Evolutionary conservation across 176 grass and related monocot genomes (phyloP), one percentile per base, ranked within the genome.

Genomic region (Bonia amplexicaulis): DNA sequence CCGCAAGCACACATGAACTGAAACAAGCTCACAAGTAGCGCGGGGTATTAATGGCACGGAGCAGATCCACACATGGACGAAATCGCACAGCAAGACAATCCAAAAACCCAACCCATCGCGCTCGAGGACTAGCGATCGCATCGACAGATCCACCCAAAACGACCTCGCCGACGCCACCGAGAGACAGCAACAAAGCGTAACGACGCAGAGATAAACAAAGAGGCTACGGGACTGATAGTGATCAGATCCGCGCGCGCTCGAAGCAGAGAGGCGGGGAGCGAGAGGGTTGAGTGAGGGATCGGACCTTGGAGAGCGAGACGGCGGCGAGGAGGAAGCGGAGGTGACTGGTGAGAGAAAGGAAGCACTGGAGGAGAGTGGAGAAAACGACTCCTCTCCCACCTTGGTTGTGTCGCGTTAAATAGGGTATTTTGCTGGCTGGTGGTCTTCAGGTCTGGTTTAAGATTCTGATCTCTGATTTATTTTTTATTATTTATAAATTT

Each of bases 281-380:
- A 12, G 47, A 54, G 22, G 31, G 22, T 0, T 1, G 31, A 7
- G 48, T 1, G 63, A 35, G 65, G 29, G 35, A 47, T 82, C 80
- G n/a, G 53, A 83, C 69, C 80, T 83, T 83, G 69, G 40, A 6
- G 53, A 37, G 80, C 25, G 69, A 44, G 66, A 33, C 17, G 63
- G 45, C 27, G 37, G 6, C 4, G 47, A 54, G 37, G 80, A 55
- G 39, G 66, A 19, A 5, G 65, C 79, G n/a, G 45, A 23, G 66
- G 51, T 44, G 37, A 25, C 46, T 0, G n/a, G 74, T 7, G 47
- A n/a, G 16, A 20, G 83, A 26, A 27, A n/a, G 22, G 26, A 59
- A 59, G 10, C 15, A 73, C 39, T 22, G 69, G 40, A 16, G 20
- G 40, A 58, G 15, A 48, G 19, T 33, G 19, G 63, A 37, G 45